Conservation (phyloP, 2,329 filamentous ascomycete genomes). For the Calonectria hawksworthii region DNA sequence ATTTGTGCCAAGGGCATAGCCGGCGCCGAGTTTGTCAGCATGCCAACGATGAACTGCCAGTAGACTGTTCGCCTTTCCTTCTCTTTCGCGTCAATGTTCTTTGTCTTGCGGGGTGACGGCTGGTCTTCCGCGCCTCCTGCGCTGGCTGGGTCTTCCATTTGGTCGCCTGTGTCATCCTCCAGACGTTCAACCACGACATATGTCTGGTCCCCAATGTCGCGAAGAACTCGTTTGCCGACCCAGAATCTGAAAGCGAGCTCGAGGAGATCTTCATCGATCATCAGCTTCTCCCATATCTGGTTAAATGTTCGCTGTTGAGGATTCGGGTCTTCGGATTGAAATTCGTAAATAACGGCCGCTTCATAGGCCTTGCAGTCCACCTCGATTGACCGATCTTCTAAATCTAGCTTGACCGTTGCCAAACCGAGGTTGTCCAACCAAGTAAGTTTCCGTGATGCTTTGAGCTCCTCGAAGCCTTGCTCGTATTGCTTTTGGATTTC, state of each 20-base stretch:
- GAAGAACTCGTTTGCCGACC: slow-evolving; percentile 77
- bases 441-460: slow-evolving; percentile 86
- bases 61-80: slow-evolving; percentile 76
- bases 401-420: slow-evolving; percentile 83
- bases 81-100: slow-evolving; percentile 74
- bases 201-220: slow-evolving; percentile 65
- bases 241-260: slow-evolving; percentile 78
- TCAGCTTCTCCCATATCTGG: slow-evolving; percentile 69
- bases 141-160: slow-evolving; percentile 50
- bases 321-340: slow-evolving; percentile 65
- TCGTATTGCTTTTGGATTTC: slow-evolving; percentile 79
- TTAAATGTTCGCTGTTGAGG: slow-evolving; percentile 62
- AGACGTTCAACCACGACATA: slow-evolving; percentile 79
- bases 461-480: slow-evolving; percentile 82
- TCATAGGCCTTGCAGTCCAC: slow-evolving; percentile 87
- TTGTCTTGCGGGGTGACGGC: slow-evolving; percentile 64
- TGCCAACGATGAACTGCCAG: slow-evolving; percentile 92
- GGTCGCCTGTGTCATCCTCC: slow-evolving; percentile 52
- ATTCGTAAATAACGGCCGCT: slow-evolving; percentile 88
- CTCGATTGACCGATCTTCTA: slow-evolving; percentile 82
- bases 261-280: slow-evolving; percentile 82
- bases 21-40: slow-evolving; percentile 91
- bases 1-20: slow-evolving; percentile 87
- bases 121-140: slow-evolving; percentile 45
- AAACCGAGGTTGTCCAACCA: slow-evolving; percentile 90